A percentile compares a stretch with the other conserved stretches of the same genome.
phyloP scores from a whole-genome alignment of 2,329 filamentous ascomycete species.

The Cordyceps pruinosa region DNA sequence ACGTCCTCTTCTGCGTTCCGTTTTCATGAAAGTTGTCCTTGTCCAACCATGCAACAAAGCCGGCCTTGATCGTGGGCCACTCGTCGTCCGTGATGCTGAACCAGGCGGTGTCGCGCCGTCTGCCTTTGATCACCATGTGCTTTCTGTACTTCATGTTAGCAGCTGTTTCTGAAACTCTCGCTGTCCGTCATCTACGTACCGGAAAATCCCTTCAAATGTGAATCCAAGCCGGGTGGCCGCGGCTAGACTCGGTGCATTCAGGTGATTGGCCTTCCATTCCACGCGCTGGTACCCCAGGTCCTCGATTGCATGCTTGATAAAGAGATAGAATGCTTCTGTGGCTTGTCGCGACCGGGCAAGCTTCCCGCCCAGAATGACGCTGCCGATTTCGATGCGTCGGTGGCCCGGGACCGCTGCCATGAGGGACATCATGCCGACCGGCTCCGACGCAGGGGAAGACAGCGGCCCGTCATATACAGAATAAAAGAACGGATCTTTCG shows the following conservation, averaged over 20 bases:
- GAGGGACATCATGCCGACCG: constrained; percentile 36
- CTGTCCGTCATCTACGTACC: constrained; percentile 23
- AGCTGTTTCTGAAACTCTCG: neutral
- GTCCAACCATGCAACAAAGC: constrained; percentile 48
- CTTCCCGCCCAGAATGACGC: constrained; percentile 41
- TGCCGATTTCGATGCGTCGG: constrained; percentile 50
- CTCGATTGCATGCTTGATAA: constrained; percentile 48
- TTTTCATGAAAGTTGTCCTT: constrained; percentile 47
- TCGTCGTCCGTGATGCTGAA: constrained; percentile 52
- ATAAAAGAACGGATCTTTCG: constrained; percentile 35
- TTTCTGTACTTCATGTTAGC: constrained; percentile 28
- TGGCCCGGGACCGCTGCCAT: constrained; percentile 42
- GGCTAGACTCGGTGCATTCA: constrained; percentile 46
- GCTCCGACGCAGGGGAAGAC: constrained; percentile 21
- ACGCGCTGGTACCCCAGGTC: constrained; percentile 48
- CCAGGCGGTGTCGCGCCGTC: constrained; percentile 53
- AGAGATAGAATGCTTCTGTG: constrained; percentile 51
- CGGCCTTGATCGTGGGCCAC: constrained; percentile 42
- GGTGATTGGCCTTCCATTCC: constrained; percentile 57
- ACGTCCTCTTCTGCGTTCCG: constrained; percentile 41
- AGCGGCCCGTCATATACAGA: constrained; percentile 32
- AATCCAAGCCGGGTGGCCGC: constrained; percentile 55
- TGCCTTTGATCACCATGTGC: constrained; percentile 53
- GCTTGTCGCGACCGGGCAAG: constrained; percentile 48
- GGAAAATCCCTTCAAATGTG: constrained; percentile 50